Conservation (phyloP, 116 monocot genomes). For the Phalaenopsis hybrid region DNA sequence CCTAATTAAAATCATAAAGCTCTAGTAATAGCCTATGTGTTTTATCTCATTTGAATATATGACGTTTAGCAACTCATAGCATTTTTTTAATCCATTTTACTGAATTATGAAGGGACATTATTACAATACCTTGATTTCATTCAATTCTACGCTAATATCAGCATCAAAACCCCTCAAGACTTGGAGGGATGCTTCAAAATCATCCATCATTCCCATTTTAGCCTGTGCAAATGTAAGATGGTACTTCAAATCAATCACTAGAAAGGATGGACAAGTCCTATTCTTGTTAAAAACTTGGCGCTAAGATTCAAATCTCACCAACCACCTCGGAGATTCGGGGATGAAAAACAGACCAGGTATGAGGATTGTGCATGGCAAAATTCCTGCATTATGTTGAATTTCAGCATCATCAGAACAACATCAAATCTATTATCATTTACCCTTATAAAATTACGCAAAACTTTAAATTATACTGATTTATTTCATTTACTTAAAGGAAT, state of each 20-base stretch:
- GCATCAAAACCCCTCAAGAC: slow-evolving; percentile 78
- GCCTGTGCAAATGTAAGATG: slow-evolving; percentile 33
- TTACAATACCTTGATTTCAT: neutral
- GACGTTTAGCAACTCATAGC: neutral
- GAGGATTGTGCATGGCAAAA: slow-evolving; percentile 63
- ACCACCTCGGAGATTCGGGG: slow-evolving; percentile 86
- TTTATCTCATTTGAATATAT: neutral
- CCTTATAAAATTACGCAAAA: too few species aligned
- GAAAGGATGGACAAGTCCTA: neutral
- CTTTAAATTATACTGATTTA: neutral
- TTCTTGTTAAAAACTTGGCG: too few species aligned
- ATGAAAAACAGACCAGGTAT: slow-evolving; percentile 83
- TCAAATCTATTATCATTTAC: neutral
- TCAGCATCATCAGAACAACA: neutral
- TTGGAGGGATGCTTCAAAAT: too few species aligned
- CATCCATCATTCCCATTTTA: slow-evolving; percentile 47
- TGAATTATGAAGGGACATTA: neutral
- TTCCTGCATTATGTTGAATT: slow-evolving; percentile 30
- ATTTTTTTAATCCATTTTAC: neutral
- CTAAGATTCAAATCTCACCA: slow-evolving; percentile 32
- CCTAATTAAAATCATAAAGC: neutral
- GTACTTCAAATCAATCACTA: neutral
- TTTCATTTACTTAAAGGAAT: neutral
- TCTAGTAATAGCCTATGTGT: neutral
- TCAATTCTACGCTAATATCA: slow-evolving; percentile 44